Base-by-base conservation (phyloP, 192 early-diverging fungal genomes). In the Linnemannia elongata region DNA sequence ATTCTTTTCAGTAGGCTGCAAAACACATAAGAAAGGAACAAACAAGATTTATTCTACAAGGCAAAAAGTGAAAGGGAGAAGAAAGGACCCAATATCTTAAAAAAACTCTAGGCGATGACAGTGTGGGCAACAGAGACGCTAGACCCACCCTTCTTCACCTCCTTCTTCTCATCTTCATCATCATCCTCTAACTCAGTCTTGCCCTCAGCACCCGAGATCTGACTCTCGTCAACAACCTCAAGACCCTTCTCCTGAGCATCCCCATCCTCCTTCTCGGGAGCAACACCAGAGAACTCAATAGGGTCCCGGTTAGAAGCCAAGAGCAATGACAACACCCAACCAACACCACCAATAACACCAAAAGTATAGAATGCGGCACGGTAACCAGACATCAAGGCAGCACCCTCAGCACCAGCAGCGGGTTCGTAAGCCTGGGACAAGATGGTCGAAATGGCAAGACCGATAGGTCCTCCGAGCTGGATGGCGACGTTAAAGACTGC, bases 401-500 rank as follows among this genome's bases (percentile, higher is more conserved):
- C 79, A 17, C 18, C 83, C 6, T 41, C 66, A n/a, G 41, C 52
- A 20, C 36, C 75, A 18, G 17, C 70, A 6, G 55, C 9, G 41
- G 66, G 69, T 0, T 69, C 68, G 70, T 74, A 57, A 2, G 78
- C 44, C 27, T 82, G 81, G 4, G 81, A 72, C 33, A 87, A 70
- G 42, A 86, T 86, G 33, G 80, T 87, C 24, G 81, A 69, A 39
- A 89, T 83, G 17, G 88, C 88, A n/a, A 87, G 75, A 6, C 88
- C 84, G 10, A 89, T 76, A 41, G 84, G 81, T 33, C 81, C 84
- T 69, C 88, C 88, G 1, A 89, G 55, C 60, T 89, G 88, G 6
- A 85, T 76, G 39, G 77, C 85, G 24, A 87, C 85, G 30, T 87
- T 89, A 38, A 82, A 89, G 38, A 89, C 75, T 0, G 88, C 88